Evolutionary conservation across 2,329 filamentous ascomycete species (phyloP), one percentile per base, ranked within the genome.

Genomic region (Amesomyces nigricolor): DNA sequence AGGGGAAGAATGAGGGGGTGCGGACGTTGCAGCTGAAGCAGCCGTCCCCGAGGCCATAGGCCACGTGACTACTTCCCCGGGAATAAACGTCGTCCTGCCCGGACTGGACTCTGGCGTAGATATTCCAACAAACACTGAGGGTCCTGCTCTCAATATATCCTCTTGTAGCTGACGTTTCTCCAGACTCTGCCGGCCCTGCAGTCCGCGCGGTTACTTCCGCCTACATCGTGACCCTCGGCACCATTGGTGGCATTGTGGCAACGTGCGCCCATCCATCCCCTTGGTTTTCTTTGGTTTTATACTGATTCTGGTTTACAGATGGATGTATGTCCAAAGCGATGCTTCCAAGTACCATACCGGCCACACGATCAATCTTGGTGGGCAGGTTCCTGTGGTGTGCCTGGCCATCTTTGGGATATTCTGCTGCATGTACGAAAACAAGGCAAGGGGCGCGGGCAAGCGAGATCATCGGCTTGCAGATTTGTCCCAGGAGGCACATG

Each of bases 371-470:
- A 83, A 83, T 62, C 70, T 83, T 45, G 70, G 61, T 4, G 77
- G 77, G 1, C 78, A 82, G 63, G 65, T 75, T 16, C 64, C 65
- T 11, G 72, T 74, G 4, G 63, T 78, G 3, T 57, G 73, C 17
- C 70, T 83, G 5, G 67, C 78, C 2, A 35, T 72, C 4, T 72
- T 71, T 22, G 79, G 79, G 14, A 77, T 83, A 43, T 42, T 69
- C 11, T 83, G 82, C 62, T 80, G 78, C 64, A 60, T 71, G 16
- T 76, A 74, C 64, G 81, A 83, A 68, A 83, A 83, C 65, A 73
- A 64, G 45, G 65, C 75, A 26, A 70, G 79, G 9, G 72, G 70
- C 2, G 61, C 69, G 5, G 79, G 79, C 5, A 78, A 73, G 60
- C 69, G 79, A 3, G 74, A 79, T 54, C 60, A 75, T 57, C 67